Base-by-base conservation (phyloP, 371 early-diverging fungal species). In the Choanephora cucurbitarum region DNA sequence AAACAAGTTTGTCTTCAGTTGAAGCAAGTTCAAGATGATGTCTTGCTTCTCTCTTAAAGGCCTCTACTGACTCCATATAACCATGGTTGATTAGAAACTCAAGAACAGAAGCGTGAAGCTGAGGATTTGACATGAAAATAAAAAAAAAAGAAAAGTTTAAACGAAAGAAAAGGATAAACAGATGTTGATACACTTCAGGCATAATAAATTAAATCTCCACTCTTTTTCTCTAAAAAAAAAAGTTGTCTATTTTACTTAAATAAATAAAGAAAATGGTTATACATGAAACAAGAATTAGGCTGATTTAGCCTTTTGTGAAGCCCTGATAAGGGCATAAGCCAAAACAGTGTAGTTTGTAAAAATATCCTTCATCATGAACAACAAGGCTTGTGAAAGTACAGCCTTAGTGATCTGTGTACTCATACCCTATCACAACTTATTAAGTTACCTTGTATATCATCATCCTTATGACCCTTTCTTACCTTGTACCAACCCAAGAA, bases 361-460 rank as follows among this genome's bases (percentile, higher is more conserved):
- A 62, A 93, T 85, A 60, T 98, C 97, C 75, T 95, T 96, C 76
- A 91, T 86, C 80, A 95, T 88, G 67, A 98, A 94, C 52, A 98
- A 73, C 50, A 98, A 80, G 9, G 97, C 97, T 70, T 98, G 97
- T 8, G 93, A 90, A 45, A 98, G 77, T 13, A 98, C 97, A 6
- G 97, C 98, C 81, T 98, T 98, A 58, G 86, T 80, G 58, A 98
- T 96, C 74, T 98, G 97, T 14, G 96, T 88, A 70, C 91, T 85
- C 93, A 98, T 94, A 34, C 97, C 98, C 89, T 90, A 62, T 60
- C n/a, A n/a, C n/a, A n/a, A n/a, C n/a, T n/a, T n/a, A n/a, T n/a
- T n/a, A n/a, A n/a, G n/a, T n/a, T n/a, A n/a, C n/a, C n/a, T n/a
- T n/a, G n/a, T n/a, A n/a, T n/a, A n/a, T n/a, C n/a, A n/a, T n/a